These are phyloP conservation scores for Sanguinoderma infundibulare DNA, from an alignment of 1,284 basidiomycete species.

Conservation along the genomic window DNA sequence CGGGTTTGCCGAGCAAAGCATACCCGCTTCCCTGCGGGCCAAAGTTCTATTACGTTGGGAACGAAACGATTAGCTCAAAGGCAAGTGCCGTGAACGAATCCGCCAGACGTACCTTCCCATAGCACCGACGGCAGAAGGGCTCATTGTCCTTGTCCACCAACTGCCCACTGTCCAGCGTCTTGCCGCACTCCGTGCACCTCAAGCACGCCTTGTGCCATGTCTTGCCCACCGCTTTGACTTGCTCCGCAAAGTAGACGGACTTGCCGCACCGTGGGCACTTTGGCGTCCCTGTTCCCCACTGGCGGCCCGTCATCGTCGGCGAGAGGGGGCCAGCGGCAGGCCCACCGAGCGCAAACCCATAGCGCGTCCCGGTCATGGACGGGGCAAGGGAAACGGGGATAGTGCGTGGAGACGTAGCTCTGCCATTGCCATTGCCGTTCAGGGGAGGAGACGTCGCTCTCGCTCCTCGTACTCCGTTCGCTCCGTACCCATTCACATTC, in stretches of 20 bases:
- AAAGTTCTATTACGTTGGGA: slow-evolving; percentile 51
- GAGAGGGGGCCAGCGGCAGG: slow-evolving; percentile 17
- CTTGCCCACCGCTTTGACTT: slow-evolving; percentile 78
- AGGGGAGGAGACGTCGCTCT: neutral
- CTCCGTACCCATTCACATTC: slow-evolving; percentile 40
- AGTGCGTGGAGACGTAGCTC: neutral
- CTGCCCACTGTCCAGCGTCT: slow-evolving; percentile 66
- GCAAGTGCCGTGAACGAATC: too few relatives aligned
- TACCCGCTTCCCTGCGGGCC: slow-evolving; percentile 78
- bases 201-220: slow-evolving; percentile 79
- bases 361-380: slow-evolving; percentile 53
- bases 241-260: slow-evolving; percentile 69
- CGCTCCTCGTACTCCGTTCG: slow-evolving; percentile 3
- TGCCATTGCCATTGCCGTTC: neutral
- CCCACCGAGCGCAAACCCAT: slow-evolving; percentile 48
- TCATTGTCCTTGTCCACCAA: slow-evolving; percentile 76
- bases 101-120: slow-evolving; percentile 61
- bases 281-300: slow-evolving; percentile 53
- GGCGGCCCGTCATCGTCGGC: slow-evolving; percentile 37
- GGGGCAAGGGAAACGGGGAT: slow-evolving; percentile 38
- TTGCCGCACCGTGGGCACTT: slow-evolving; percentile 60
- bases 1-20: slow-evolving; percentile 69
- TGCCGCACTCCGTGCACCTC: slow-evolving; percentile 70
- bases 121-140: slow-evolving; percentile 72
- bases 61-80: neutral